phyloP scores from a whole-genome alignment of 2,329 filamentous ascomycete species.

The Pseudogymnoascus sp. region DNA sequence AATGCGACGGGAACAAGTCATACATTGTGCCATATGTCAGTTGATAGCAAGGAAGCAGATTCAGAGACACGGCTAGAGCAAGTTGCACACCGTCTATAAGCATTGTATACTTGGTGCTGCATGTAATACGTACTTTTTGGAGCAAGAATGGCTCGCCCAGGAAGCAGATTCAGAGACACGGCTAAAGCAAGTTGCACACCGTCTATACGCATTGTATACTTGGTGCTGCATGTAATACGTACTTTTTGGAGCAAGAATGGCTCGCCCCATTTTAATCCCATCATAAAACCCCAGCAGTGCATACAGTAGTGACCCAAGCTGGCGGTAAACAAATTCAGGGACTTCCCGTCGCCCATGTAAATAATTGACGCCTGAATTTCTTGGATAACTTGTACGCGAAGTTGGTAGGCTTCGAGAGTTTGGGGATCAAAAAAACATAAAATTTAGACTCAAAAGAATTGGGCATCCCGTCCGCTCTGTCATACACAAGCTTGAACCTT shows the following conservation, averaged over 20 bases:
- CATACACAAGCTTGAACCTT: no score
- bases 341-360: neutral
- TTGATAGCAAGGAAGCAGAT: neutral
- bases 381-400: neutral
- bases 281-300: neutral
- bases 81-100: slow-evolving; percentile 2
- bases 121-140: slow-evolving; percentile 4
- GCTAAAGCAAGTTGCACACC: neutral
- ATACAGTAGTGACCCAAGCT: neutral
- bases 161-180: neutral
- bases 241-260: neutral
- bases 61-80: neutral
- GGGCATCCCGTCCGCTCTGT: no score
- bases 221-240: neutral
- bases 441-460: no score
- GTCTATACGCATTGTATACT: neutral
- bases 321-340: neutral
- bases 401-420: neutral
- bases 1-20: neutral
- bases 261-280: slow-evolving; percentile 1
- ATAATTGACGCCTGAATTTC: neutral
- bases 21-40: neutral
- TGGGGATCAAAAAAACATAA: neutral
- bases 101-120: neutral
- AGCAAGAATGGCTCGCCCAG: neutral